Percentiles rank a stretch among this genome's conserved stretches.
Conservation (phyloP, 208 protist genomes). For the Trichomonas tenax region DNA sequence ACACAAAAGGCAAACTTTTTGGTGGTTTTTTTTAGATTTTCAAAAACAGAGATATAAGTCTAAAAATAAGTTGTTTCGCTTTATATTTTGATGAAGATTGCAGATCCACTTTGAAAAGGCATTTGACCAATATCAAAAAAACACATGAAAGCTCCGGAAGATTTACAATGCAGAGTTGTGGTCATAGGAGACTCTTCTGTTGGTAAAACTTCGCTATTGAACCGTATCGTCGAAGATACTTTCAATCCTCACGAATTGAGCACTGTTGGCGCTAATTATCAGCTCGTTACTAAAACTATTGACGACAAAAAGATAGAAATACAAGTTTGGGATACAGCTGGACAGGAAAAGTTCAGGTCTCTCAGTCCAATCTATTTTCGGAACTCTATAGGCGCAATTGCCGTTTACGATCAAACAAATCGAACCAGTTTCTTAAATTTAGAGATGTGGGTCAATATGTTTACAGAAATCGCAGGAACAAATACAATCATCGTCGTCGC, state of each 20-base stretch:
- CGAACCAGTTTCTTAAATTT: background rate
- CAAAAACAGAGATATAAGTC: no score
- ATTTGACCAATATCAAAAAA: no score
- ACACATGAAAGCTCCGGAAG: background rate
- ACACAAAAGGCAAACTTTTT: no score
- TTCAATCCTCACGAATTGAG: background rate
- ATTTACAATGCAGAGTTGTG: background rate
- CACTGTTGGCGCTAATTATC: conserved; percentile 7
- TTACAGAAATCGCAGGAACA: background rate
- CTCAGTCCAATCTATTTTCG: background rate
- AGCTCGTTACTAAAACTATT: background rate
- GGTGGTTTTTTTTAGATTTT: no score
- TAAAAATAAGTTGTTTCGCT: no score
- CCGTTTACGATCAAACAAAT: background rate
- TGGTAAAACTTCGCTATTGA: background rate
- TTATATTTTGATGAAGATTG: no score
- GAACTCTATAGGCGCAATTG: background rate
- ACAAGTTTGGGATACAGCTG: conserved; percentile 9
- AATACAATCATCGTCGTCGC: background rate
- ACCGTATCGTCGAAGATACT: background rate
- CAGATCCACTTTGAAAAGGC: no score
- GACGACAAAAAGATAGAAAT: background rate
- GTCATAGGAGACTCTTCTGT: background rate
- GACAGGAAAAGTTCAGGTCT: conserved; percentile 12
- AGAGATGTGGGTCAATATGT: background rate